Base-by-base conservation (phyloP, 2,329 filamentous ascomycete genomes). In the Ceratocystis alfenasii region DNA sequence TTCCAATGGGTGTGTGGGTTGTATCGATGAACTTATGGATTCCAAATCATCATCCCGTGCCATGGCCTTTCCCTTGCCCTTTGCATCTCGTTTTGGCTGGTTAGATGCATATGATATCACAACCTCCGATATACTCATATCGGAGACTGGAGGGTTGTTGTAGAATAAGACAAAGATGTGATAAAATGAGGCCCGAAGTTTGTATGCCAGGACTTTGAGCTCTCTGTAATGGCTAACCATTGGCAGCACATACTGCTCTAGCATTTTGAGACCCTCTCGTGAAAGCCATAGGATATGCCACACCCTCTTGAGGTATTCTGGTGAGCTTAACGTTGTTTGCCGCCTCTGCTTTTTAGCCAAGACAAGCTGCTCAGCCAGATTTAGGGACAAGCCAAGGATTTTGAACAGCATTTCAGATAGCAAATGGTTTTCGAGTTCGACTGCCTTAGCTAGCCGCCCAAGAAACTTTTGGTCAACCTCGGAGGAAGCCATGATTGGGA, bases 391-490 rank as follows among this genome's bases (percentile, higher is more conserved):
- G 0, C 94, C 94, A 10, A 97, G 82, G 50, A 97, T 87, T 75
- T 94, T 94, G 77, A 91, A 96, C 60, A 99, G 83, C 74, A 90
- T 91, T 22, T 83, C 83, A 6, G 89, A 89, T 59, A 97, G 83
- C 20, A 92, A 80, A 2, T 89, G 86, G 72, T 93, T 94, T 71
- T 89, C 86, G 68, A 83, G 78, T 73, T 87, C 86, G 70, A 90
- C 91, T 68, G 86, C 82, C 76, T 87, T 88, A 74, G 94, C 93
- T 74, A 96, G 87, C 73, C 86, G 87, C 77, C 90, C 91, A 72
- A 99, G 82, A 77, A 95, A 96, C 78, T 97, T 99, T 78, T 96
- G 92, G 76, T 99, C 94, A 69, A 97, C 90, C 77, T 96, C 90
- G 68, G 91, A 94, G 74, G 92, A 94, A 78, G 94, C 94, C 94